These are phyloP conservation scores for Lactarius psammicola DNA, from an alignment of 768 basidiomycete species.

Conservation along the genomic window DNA sequence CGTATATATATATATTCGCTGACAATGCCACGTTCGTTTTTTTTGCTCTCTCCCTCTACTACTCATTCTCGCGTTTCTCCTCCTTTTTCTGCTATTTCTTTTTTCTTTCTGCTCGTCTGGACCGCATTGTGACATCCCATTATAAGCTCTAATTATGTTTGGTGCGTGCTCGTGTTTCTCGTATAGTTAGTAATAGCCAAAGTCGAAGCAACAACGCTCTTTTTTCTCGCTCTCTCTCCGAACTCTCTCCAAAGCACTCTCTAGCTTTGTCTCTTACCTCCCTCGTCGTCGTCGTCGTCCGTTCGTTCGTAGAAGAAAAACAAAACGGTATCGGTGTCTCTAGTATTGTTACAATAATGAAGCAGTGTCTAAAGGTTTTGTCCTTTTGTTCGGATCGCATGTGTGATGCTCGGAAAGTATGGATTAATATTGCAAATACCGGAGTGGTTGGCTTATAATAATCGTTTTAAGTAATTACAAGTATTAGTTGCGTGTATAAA, in stretches of 20 bases:
- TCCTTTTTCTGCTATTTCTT: not conserved
- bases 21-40: conserved; percentile 19
- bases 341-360: conserved; percentile 14
- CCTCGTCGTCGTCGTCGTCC: not conserved
- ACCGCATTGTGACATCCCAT: conserved; percentile 25
- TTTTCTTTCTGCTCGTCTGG: not conserved
- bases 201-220: conserved; percentile 21
- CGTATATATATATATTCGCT: conserved; percentile 26
- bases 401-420: too few species aligned
- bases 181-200: conserved; percentile 13
- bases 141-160: conserved; percentile 26
- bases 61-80: too few species aligned
- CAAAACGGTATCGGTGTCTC: conserved; percentile 7
- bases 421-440: too few species aligned
- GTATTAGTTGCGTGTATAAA: too few species aligned
- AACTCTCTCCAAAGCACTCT: not conserved
- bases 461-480: too few species aligned
- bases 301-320: conserved; percentile 13
- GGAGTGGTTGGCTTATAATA: too few species aligned
- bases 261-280: not conserved
- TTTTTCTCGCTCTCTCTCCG: not conserved
- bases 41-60: not conserved
- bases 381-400: not conserved
- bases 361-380: conserved; percentile 9
- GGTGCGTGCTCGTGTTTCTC: conserved; percentile 15